Conservation (phyloP, 202 grass and related monocot genomes). For the Carex arenaria region DNA sequence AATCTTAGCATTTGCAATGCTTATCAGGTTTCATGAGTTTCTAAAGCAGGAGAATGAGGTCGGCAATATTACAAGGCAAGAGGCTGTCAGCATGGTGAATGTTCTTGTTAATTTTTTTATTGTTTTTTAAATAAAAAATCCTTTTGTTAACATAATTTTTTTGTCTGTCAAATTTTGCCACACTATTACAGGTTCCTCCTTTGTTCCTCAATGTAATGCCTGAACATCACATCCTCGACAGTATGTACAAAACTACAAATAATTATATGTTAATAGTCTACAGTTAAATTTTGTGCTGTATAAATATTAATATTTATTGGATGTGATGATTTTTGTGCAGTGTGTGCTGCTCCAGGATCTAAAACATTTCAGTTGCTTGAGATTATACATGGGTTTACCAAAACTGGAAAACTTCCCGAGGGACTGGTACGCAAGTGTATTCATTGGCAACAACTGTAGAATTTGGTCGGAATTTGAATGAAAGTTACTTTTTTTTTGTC, state of each 20-base stretch:
- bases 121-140: constrained; percentile 6
- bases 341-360: constrained; percentile 98
- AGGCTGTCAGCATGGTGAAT: constrained; percentile 96
- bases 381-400: constrained; percentile 81
- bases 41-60: constrained; percentile 94
- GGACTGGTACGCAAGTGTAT: constrained; percentile 52
- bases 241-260: constrained; percentile 39
- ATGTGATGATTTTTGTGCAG: constrained; percentile 43
- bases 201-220: constrained; percentile 92
- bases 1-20: constrained; percentile 13
- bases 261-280: neutral
- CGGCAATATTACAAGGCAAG: constrained; percentile 99
- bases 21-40: constrained; percentile 79
- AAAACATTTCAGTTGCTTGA: constrained; percentile 99
- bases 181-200: constrained; percentile 71
- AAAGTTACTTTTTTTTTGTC: constrained; percentile 22
- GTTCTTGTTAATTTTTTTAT: constrained; percentile 10
- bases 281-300: neutral
- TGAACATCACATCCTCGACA: constrained; percentile 92
- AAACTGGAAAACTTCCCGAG: constrained; percentile 69
- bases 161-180: constrained; percentile 17
- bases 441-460: neutral
- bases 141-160: neutral
- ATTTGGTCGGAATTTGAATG: neutral
- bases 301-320: neutral